Evolutionary conservation across 2,329 filamentous ascomycete genomes (phyloP), one percentile per base, ranked within the genome.

Genomic region (Sarocladiaceae sp.): DNA sequence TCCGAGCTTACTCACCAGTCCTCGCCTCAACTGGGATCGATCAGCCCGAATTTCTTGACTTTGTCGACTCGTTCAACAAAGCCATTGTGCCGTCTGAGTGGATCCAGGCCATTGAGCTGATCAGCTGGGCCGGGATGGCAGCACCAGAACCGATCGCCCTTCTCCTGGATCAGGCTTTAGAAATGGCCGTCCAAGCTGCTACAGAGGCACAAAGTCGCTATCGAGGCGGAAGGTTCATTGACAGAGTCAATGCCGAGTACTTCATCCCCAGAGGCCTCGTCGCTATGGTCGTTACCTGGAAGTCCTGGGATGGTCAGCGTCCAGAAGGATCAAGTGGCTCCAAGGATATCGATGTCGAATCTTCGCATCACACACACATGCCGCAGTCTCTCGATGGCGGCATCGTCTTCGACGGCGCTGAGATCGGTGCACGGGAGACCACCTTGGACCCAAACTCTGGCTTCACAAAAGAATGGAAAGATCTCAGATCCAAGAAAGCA

Each of bases 241-340:
- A 82, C 56, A 64, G 69, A 31, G 71, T 82, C 58, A 85, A 84
- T 58, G 68, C 74, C 8, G 69, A 77, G 3, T 74, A 82, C 54
- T 86, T 85, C 62, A 72, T 70, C 44, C 80, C 82, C 0, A 72
- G 72, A 2, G 81, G 81, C 0, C 69, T 84, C 0, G 79, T 75
- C 12, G 64, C 60, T 3, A 36, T 69, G 18, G 68, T 86, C 33
- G 73, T 84, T 65, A 76, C 76, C 1, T 82, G 71, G 66, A 75
- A 75, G 29, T 46, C 40, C 22, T 46, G 40, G 40, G 40, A 46
- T 28, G 40, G 17, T 13, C 4, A 26, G 13, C 13, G 7, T 20
- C 37, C 37, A 6, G 37, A 15, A 6, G 37, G 23, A 20, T 23
- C 17, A 7, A 20, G 18, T n/a, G 6, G 6, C 4, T 23, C n/a